phyloP scores from a whole-genome alignment of 2,329 filamentous ascomycete genomes.

The Pestalotiopsis sp. region DNA sequence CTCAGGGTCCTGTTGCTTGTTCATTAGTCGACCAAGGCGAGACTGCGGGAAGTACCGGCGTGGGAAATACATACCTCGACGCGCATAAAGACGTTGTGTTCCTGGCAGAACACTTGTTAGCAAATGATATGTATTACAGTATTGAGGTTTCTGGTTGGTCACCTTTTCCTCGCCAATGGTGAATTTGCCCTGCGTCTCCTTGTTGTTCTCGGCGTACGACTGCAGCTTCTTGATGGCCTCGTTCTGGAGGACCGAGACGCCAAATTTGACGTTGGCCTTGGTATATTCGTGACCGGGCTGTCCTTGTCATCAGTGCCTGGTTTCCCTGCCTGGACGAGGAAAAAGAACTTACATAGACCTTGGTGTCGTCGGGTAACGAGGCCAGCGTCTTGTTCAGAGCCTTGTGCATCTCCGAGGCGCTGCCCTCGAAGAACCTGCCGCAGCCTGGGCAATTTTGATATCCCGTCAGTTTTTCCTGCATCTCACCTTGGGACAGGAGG shows the following conservation, averaged over 20 bases:
- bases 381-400: conserved; percentile 87
- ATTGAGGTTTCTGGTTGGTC: conserved; percentile 21
- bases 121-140: background rate
- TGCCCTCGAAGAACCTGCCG: conserved; percentile 95
- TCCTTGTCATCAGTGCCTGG: background rate
- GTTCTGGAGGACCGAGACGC: conserved; percentile 72
- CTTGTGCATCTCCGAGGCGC: conserved; percentile 85
- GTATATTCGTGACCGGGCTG: conserved; percentile 97
- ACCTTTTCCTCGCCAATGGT: conserved; percentile 98
- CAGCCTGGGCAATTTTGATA: conserved; percentile 65
- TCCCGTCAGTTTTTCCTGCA: background rate
- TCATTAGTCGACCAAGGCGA: conserved; percentile 15
- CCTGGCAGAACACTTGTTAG: conserved; percentile 44
- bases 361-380: conserved; percentile 83
- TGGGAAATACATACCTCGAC: conserved; percentile 62
- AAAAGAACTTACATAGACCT: conserved; percentile 72
- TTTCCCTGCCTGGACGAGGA: background rate
- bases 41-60: background rate
- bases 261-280: conserved; percentile 93
- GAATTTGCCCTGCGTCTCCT: conserved; percentile 91
- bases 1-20: conserved; percentile 65
- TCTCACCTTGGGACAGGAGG: background rate
- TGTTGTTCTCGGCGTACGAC: conserved; percentile 75
- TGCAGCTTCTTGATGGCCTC: conserved; percentile 78
- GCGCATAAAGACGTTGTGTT: conserved; percentile 97